Percentiles rank a stretch among this genome's conserved stretches.
Conservation (phyloP, 257 asterid species). For the Phtheirospermum japonicum region DNA sequence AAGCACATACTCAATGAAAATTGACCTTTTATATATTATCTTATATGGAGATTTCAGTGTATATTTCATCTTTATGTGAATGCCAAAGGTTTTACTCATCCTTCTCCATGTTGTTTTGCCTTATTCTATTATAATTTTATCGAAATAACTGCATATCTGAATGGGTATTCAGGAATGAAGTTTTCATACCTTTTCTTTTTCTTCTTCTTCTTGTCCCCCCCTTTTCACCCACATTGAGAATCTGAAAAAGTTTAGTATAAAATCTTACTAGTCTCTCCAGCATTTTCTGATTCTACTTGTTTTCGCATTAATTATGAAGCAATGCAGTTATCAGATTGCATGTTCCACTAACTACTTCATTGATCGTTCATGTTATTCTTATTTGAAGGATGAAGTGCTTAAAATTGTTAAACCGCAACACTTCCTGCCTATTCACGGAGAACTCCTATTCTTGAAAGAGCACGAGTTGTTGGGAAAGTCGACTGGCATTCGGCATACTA, state of each 20-base stretch:
- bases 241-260: conserved; percentile 7
- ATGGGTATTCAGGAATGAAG: conserved; percentile 14
- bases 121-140: not conserved
- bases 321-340: not conserved
- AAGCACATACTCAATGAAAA: conserved; percentile 9
- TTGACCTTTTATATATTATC: conserved; percentile 11
- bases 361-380: conserved; percentile 15
- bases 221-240: not conserved
- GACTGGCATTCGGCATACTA: conserved; percentile 89
- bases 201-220: not conserved
- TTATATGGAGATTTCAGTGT: not conserved
- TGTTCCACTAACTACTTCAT: conserved; percentile 9
- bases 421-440: conserved; percentile 97
- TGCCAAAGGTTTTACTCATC: conserved; percentile 12
- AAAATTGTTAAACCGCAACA: conserved; percentile 98
- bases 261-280: conserved; percentile 18
- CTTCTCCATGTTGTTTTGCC: conserved; percentile 10
- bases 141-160: conserved; percentile 1
- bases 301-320: conserved; percentile 8
- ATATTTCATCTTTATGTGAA: conserved; percentile 6
- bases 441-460: conserved; percentile 94
- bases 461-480: conserved; percentile 92
- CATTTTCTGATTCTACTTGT: conserved; percentile 15
- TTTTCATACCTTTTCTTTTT: not conserved
- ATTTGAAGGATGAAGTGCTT: conserved; percentile 85